Evolutionary conservation across 306 rosid genomes (phyloP).

Genomic region (Rosa lucieae): DNA sequence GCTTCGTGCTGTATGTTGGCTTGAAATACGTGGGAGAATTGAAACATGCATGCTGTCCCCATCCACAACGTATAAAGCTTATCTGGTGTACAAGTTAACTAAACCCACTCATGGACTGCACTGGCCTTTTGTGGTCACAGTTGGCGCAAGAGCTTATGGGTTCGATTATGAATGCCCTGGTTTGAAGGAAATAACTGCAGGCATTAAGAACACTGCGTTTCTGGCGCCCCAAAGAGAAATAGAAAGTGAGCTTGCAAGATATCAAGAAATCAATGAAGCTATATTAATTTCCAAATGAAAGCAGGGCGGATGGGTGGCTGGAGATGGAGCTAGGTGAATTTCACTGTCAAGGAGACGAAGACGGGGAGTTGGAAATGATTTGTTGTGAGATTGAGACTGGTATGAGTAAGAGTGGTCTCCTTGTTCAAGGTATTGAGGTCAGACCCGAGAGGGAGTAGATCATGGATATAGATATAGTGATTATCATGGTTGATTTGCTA

Average conservation of each 20-base stretch:
- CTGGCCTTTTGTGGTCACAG: conserved; percentile 33
- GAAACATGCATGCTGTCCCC: conserved; percentile 42
- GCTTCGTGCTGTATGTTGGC: conserved; percentile 56
- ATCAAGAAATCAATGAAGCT: neutral
- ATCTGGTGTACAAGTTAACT: conserved; percentile 50
- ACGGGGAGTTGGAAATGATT: conserved; percentile 41
- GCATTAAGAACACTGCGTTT: conserved; percentile 25
- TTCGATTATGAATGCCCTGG: neutral
- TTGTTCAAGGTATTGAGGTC: neutral
- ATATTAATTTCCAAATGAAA: conserved; percentile 30
- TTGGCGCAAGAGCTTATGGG: conserved; percentile 25
- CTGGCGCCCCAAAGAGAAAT: conserved; percentile 9
- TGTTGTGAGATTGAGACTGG: conserved; percentile 31
- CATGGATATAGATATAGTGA: no score
- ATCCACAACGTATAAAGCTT: conserved; percentile 45
- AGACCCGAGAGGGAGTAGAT: neutral
- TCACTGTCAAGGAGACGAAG: conserved; percentile 32
- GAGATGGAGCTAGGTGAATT: conserved; percentile 65
- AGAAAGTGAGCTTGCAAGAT: neutral
- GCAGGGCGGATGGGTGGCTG: conserved; percentile 57
- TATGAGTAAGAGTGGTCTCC: neutral
- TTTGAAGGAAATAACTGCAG: conserved; percentile 9
- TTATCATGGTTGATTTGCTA: neutral
- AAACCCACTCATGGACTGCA: neutral
- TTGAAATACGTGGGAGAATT: conserved; percentile 57